Conservation (phyloP, 1,284 basidiomycete species). For the Trametes polyzona region DNA sequence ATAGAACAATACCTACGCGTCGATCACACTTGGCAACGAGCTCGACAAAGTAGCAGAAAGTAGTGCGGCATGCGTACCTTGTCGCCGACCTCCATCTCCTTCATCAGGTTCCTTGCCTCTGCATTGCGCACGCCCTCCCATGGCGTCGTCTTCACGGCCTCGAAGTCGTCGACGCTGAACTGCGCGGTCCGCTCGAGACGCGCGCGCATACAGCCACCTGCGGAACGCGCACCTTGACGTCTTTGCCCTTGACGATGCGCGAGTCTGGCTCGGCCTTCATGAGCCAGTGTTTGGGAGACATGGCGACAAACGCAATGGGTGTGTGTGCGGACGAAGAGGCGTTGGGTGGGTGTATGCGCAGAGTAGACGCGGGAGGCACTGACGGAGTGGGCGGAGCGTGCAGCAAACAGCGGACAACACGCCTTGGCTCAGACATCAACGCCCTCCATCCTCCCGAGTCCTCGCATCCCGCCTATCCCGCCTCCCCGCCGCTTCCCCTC, state of each 20-base stretch:
- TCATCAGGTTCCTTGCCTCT: constrained; percentile 92
- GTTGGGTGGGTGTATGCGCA: constrained; percentile 21
- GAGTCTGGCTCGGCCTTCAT: constrained; percentile 93
- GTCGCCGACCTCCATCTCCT: constrained; percentile 87
- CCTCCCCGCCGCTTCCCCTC: constrained; percentile 8
- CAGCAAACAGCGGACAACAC: constrained; percentile 38
- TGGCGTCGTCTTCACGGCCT: constrained; percentile 70
- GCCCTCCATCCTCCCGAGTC: constrained; percentile 27
- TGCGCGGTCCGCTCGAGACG: constrained; percentile 38
- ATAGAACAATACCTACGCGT: constrained; percentile 64
- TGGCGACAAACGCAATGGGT: constrained; percentile 17
- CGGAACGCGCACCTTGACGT: constrained; percentile 70
- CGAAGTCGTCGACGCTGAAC: constrained; percentile 93
- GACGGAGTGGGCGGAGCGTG: constrained; percentile 29
- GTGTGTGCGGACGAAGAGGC: constrained; percentile 9
- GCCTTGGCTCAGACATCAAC: constrained; percentile 33
- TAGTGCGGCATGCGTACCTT: constrained; percentile 52
- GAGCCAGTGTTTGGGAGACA: constrained; percentile 62
- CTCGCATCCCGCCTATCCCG: constrained; percentile 16
- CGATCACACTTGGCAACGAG: constrained; percentile 7
- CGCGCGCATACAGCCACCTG: constrained; percentile 12
- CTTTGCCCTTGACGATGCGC: constrained; percentile 86
- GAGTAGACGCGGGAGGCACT: constrained; percentile 5
- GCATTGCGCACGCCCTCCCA: constrained; percentile 96
- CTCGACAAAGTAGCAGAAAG: constrained; percentile 6